These are phyloP conservation scores for Effrenium voratum DNA, from an alignment of 73 alveolate species.

Conservation along the genomic window DNA sequence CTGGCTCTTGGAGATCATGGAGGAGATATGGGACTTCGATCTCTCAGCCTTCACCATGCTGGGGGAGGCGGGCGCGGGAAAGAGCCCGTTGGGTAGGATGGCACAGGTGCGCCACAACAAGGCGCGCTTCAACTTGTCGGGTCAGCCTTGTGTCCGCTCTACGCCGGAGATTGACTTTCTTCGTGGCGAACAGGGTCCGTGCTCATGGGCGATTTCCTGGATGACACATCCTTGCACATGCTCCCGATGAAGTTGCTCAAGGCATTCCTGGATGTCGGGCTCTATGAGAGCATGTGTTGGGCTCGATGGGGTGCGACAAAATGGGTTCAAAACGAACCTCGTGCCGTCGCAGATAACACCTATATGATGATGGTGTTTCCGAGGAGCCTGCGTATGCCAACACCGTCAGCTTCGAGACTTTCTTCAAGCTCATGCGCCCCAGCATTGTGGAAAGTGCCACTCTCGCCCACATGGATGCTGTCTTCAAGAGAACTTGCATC, in stretches of 20 bases:
- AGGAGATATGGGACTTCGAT: background rate
- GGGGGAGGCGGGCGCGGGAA: slow-evolving; percentile 2
- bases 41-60: background rate
- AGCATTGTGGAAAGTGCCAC: no score
- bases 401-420: no score
- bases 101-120: background rate
- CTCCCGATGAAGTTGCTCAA: background rate
- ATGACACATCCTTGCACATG: background rate
- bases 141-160: background rate
- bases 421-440: no score
- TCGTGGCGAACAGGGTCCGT: background rate
- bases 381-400: no score
- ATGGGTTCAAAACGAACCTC: background rate
- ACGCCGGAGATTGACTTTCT: background rate
- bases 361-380: no score
- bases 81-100: background rate
- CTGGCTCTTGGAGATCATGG: background rate
- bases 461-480: no score
- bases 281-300: background rate
- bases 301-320: slow-evolving; percentile 6
- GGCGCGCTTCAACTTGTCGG: background rate
- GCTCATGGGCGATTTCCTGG: background rate
- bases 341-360: background rate
- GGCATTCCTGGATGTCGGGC: background rate
- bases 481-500: background rate